These are phyloP conservation scores for Globisporangium perplexum DNA, from an alignment of 352 stramenopile species.

Conservation along the genomic window DNA sequence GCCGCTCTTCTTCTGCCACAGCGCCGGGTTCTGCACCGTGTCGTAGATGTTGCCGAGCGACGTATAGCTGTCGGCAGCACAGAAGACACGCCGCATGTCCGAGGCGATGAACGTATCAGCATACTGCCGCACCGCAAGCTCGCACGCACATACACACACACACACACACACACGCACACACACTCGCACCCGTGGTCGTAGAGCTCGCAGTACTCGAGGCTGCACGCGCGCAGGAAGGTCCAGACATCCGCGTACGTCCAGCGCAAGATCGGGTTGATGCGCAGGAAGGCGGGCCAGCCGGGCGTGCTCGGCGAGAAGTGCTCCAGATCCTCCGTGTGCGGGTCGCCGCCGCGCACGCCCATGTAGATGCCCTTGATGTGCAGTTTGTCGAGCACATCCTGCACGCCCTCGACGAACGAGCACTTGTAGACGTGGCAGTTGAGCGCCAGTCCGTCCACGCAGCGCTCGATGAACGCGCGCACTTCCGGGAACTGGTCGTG, in stretches of 20 bases:
- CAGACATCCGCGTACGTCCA: slow-evolving; percentile 96
- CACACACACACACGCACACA: background rate
- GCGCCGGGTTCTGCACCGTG: slow-evolving; percentile 92
- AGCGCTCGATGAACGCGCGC: slow-evolving; percentile 82
- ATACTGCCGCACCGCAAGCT: no score
- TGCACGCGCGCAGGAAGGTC: slow-evolving; percentile 87
- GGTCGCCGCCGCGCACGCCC: slow-evolving; percentile 89
- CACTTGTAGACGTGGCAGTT: slow-evolving; percentile 80
- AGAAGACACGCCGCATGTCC: background rate
- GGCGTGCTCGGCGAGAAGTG: slow-evolving; percentile 82
- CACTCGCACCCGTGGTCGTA: slow-evolving; percentile 84
- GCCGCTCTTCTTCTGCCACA: slow-evolving; percentile 61
- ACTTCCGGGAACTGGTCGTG: slow-evolving; percentile 93
- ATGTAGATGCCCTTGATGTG: slow-evolving; percentile 89
- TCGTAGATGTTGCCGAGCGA: slow-evolving; percentile 94
- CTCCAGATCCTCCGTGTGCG: slow-evolving; percentile 87
- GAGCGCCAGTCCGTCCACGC: slow-evolving; percentile 45
- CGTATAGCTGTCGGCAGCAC: slow-evolving; percentile 51
- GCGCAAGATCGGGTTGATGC: slow-evolving; percentile 96
- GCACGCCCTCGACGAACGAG: slow-evolving; percentile 92
- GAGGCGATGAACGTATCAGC: no score
- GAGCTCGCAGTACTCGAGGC: slow-evolving; percentile 85
- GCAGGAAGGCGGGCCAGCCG: slow-evolving; percentile 94
- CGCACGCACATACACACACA: no score
- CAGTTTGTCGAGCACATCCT: slow-evolving; percentile 82